A percentile compares a stretch with the other conserved stretches of the same genome.
Evolutionary conservation across 495 filamentous ascomycete species (phyloP).

Genomic region (Penicillium longicatenatum): DNA sequence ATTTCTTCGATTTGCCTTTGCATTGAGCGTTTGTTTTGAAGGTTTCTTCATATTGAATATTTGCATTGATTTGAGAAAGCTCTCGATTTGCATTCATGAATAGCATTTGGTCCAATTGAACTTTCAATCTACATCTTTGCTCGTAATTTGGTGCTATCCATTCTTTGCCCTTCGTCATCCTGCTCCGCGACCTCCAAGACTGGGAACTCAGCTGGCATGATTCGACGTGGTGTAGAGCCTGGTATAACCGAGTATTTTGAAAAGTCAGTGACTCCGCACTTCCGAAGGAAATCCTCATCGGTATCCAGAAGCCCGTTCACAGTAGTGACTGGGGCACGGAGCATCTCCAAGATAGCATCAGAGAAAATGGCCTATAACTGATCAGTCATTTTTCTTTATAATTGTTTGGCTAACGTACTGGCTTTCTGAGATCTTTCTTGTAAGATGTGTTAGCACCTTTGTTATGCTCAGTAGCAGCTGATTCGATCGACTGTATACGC

Average conservation of each 20-base stretch:
- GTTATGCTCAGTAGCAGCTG: constrained; percentile 63
- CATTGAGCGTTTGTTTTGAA: constrained; percentile 15
- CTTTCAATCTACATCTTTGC: constrained; percentile 28
- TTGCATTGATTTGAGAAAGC: not conserved
- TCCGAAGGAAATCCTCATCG: constrained; percentile 81
- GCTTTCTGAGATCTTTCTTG: constrained; percentile 61
- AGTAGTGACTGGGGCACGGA: constrained; percentile 56
- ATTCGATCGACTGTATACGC: constrained; percentile 60
- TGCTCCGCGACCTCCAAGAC: constrained; percentile 76
- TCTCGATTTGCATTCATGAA: not conserved
- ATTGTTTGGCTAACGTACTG: constrained; percentile 37
- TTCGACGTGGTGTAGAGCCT: constrained; percentile 66
- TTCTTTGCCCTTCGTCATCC: constrained; percentile 73
- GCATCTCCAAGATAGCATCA: constrained; percentile 76
- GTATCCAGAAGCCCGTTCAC: constrained; percentile 75
- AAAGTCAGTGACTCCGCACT: constrained; percentile 71
- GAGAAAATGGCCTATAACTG: constrained; percentile 65
- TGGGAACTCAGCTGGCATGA: constrained; percentile 76
- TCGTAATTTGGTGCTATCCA: constrained; percentile 59
- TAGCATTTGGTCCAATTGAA: not conserved
- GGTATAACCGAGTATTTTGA: constrained; percentile 69
- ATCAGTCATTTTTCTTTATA: not conserved
- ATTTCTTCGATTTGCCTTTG: constrained; percentile 3
- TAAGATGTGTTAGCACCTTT: constrained; percentile 40
- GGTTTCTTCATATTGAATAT: not conserved